Evolutionary conservation across 345 rosid species (phyloP).

Genomic region (Hibiscus tridactylites): DNA sequence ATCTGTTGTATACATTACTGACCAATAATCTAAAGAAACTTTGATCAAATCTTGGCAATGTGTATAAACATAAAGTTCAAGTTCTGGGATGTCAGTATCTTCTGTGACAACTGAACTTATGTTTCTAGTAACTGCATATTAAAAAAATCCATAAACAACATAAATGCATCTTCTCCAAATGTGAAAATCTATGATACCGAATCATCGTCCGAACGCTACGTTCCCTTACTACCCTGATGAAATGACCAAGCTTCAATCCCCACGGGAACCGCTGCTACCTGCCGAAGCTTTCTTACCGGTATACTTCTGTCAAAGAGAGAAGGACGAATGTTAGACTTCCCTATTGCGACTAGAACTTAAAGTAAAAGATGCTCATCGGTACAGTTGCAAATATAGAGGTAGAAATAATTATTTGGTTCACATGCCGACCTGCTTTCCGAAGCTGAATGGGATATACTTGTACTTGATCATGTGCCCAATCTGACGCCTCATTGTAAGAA

Average conservation of each 20-base stretch:
- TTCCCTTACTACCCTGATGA: constrained; percentile 10
- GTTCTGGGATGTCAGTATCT: constrained; percentile 16
- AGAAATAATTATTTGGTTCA: background rate
- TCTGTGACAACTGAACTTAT: constrained; percentile 20
- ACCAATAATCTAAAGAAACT: constrained; percentile 15
- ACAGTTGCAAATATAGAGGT: background rate
- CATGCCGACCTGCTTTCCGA: constrained; percentile 68
- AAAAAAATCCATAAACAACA: constrained; percentile 21
- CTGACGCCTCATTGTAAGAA: constrained; percentile 77
- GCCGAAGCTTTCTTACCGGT: constrained; percentile 47
- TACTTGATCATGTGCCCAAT: constrained; percentile 81
- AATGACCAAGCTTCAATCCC: constrained; percentile 28
- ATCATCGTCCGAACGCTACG: constrained; percentile 14
- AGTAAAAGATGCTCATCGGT: background rate
- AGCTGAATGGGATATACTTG: constrained; percentile 59
- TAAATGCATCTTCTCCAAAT: constrained; percentile 15
- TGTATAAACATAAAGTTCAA: constrained; percentile 22
- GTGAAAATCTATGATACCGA: constrained; percentile 20
- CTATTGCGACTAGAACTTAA: background rate
- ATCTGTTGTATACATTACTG: constrained; percentile 10
- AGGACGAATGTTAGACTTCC: background rate
- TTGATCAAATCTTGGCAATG: constrained; percentile 15
- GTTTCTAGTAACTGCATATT: constrained; percentile 21
- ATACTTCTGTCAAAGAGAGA: constrained; percentile 29
- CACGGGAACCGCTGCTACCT: constrained; percentile 51